Percentiles rank a stretch among this genome's conserved stretches.
Conservation (phyloP, 352 stramenopile species). For the Globisporangium spiculum region DNA sequence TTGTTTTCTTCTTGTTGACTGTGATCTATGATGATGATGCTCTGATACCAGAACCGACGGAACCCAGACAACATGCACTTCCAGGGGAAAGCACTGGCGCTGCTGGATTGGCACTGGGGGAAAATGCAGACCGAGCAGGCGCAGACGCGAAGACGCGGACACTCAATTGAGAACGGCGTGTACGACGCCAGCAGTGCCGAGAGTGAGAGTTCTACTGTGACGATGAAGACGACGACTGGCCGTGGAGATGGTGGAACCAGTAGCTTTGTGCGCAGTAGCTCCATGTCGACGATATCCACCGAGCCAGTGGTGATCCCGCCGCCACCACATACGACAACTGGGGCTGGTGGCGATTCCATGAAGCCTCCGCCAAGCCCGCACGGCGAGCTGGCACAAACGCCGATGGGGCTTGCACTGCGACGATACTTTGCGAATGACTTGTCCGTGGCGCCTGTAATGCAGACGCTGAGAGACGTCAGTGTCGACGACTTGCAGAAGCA, state of each 20-base stretch:
- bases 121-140: conserved; percentile 43
- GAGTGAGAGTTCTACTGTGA: background rate
- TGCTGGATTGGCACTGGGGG: conserved; percentile 83
- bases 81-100: conserved; percentile 79
- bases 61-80: conserved; percentile 88
- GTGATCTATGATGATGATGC: background rate
- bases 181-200: conserved; percentile 6
- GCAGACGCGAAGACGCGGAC: conserved; percentile 4
- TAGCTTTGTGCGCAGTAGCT: conserved; percentile 15
- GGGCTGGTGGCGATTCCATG: background rate
- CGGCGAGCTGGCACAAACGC: conserved; percentile 47
- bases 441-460: background rate
- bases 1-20: background rate
- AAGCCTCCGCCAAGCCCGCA: conserved; percentile 32
- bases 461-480: background rate
- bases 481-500: background rate
- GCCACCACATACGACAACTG: background rate
- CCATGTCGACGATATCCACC: conserved; percentile 7
- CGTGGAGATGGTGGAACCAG: background rate
- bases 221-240: background rate
- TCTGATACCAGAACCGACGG: conserved; percentile 45
- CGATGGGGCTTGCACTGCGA: conserved; percentile 52
- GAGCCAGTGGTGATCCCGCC: conserved; percentile 22
- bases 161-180: conserved; percentile 19
- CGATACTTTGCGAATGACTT: conserved; percentile 46